Percentiles rank a stretch among this genome's conserved stretches.
phyloP scores from a whole-genome alignment of 257 asterid genomes.

The Hygrophila difformis region DNA sequence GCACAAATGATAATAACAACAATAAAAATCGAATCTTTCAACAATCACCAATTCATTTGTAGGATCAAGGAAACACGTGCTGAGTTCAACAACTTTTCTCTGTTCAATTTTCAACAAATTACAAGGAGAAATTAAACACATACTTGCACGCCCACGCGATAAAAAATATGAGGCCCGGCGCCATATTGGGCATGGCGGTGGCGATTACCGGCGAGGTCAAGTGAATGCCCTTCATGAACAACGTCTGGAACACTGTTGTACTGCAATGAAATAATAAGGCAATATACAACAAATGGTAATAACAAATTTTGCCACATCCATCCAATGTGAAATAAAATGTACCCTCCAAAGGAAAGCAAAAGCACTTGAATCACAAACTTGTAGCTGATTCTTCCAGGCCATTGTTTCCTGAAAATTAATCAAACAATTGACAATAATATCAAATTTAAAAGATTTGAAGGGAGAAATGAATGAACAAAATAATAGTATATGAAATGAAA shows the following conservation, averaged over 20 bases:
- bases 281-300: too few species aligned
- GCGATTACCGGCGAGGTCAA: slow-evolving; percentile 87
- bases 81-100: too few species aligned
- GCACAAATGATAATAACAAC: too few species aligned
- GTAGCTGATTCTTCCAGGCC: slow-evolving; percentile 55
- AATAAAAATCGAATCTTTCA: neutral
- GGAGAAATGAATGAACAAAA: too few species aligned
- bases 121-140: neutral
- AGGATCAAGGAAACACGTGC: neutral
- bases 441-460: too few species aligned
- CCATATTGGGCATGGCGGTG: slow-evolving; percentile 95
- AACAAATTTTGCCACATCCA: too few species aligned
- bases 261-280: too few species aligned
- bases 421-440: neutral
- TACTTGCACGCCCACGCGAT: slow-evolving; percentile 79
- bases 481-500: neutral
- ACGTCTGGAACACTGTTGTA: slow-evolving; percentile 68
- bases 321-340: neutral
- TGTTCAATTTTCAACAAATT: too few species aligned
- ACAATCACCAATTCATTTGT: neutral
- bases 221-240: slow-evolving; percentile 66
- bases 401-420: slow-evolving; percentile 45
- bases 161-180: slow-evolving; percentile 79
- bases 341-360: slow-evolving; percentile 89
- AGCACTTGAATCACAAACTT: slow-evolving; percentile 45